Evolutionary conservation across 2,329 filamentous ascomycete species (phyloP), one percentile per base, ranked within the genome.

Genomic region (Mollisiaceae sp.): DNA sequence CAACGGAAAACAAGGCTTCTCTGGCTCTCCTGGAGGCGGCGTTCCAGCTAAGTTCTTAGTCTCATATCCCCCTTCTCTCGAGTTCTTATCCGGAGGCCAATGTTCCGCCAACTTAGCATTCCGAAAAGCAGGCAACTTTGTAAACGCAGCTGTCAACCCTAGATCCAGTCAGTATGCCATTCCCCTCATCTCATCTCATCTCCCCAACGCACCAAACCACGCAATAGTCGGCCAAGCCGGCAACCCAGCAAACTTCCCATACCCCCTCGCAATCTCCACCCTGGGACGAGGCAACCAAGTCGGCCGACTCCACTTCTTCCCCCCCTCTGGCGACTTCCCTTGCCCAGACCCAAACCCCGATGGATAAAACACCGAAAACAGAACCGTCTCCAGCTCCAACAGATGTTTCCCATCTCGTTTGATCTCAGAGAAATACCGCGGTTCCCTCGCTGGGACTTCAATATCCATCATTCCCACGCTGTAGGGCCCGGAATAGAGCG

Each of bases 341-440:
- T 74, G 70, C 6, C 78, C 77, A 18, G 75, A 76, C 8, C 78
- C 80, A 63, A 83, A 72, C 20, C 83, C 81, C 54, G 85, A 82
- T 1, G 88, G 88, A 73, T 91, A 91, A 75, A 87, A 91, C n/a
- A 90, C 76, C 0, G 84, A 85, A 76, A 90, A 85, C 4, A 90
- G 79, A 9, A 90, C 85, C 0, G 88, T 90, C 59, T 87, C 81
- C 15, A 86, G 75, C 61, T 84, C 78, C 15, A 87, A 74, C 8
- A 85, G 67, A 67, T 83, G 80, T 62, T 77, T 76, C 60, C 81
- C 76, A 32, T 83, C 68, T 43, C 83, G 77, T 39, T 77, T 83
- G 63, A 86, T 85, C 62, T 83, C 72, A 1, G 82, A 83, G 69
- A 86, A 82, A 0, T 78, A 72, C 41, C 80, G 76, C 1, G 83